phyloP scores from a whole-genome alignment of 345 rosid genomes.

The Salix arbutifolia region DNA sequence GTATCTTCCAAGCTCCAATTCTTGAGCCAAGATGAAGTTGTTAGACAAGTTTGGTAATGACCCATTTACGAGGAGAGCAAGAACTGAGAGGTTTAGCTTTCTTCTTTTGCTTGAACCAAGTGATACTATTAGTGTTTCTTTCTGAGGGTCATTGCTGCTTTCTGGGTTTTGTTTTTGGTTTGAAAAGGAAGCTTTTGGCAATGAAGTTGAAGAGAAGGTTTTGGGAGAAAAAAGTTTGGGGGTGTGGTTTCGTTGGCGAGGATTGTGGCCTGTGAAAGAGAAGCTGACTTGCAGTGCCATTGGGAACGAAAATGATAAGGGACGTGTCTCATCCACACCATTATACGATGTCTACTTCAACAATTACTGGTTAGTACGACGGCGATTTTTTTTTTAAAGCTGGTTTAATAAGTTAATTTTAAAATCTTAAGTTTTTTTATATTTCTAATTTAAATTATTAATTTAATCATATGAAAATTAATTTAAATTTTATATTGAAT shows the following conservation, averaged over 20 bases:
- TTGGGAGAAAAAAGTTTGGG: neutral
- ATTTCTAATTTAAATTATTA: too few relatives aligned
- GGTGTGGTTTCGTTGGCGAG: neutral
- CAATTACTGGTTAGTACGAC: too few relatives aligned
- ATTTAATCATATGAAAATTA: too few relatives aligned
- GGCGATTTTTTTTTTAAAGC: too few relatives aligned
- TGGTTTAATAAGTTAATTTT: too few relatives aligned
- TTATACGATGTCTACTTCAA: too few relatives aligned
- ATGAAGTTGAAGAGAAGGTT: neutral
- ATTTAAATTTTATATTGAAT: too few relatives aligned
- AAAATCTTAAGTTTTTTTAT: too few relatives aligned
- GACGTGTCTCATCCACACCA: neutral
- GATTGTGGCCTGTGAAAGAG: neutral
- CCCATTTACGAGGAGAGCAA: constrained; percentile 46
- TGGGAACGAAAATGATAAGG: neutral
- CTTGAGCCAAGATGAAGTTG: constrained; percentile 27
- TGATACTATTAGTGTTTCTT: neutral
- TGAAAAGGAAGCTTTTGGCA: constrained; percentile 6
- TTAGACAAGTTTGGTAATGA: constrained; percentile 25
- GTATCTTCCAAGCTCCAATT: constrained; percentile 53
- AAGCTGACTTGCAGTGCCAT: constrained; percentile 19
- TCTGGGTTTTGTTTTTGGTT: neutral
- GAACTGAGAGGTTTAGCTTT: constrained; percentile 38
- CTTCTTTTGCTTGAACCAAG: constrained; percentile 46
- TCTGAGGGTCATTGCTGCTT: neutral